A percentile compares a stretch with the other conserved stretches of the same genome.
phyloP scores from a whole-genome alignment of 208 protist genomes.

The Acanthamoeba rhysodes region DNA sequence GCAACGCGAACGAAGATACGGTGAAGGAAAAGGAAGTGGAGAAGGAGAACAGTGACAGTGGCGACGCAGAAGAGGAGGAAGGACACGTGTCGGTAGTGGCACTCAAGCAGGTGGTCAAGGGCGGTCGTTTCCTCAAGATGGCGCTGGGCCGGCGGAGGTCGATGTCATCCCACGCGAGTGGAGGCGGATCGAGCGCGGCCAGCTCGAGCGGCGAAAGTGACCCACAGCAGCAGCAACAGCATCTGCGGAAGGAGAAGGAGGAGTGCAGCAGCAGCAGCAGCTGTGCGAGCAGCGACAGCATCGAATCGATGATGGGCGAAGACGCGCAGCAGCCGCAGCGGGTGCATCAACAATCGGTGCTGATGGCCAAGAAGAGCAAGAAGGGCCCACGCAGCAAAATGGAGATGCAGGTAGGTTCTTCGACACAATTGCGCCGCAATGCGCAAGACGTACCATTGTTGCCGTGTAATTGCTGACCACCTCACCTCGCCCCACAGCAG shows the following conservation, averaged over 20 bases:
- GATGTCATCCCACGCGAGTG: background rate
- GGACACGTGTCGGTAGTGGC: background rate
- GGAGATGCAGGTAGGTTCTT: background rate
- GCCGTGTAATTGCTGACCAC: background rate
- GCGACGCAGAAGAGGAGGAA: background rate
- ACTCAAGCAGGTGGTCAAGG: constrained; percentile 42
- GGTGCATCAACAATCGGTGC: background rate
- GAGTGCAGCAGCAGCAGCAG: background rate
- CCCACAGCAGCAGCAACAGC: background rate
- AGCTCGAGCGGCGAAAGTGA: background rate
- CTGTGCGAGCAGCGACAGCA: constrained; percentile 1
- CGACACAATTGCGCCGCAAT: background rate
- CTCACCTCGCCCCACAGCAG: background rate
- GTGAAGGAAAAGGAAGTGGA: background rate
- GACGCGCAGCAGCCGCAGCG: background rate
- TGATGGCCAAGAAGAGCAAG: background rate
- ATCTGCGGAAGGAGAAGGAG: constrained; percentile 6
- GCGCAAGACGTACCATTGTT: too few species aligned
- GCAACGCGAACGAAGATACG: background rate
- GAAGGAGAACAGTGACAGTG: background rate
- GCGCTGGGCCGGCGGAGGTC: background rate
- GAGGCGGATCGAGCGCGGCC: background rate
- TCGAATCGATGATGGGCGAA: background rate
- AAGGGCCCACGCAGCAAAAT: background rate
- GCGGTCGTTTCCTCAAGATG: constrained; percentile 14